phyloP scores from a whole-genome alignment of 2,329 filamentous ascomycete genomes.

The Diaporthe batatas region DNA sequence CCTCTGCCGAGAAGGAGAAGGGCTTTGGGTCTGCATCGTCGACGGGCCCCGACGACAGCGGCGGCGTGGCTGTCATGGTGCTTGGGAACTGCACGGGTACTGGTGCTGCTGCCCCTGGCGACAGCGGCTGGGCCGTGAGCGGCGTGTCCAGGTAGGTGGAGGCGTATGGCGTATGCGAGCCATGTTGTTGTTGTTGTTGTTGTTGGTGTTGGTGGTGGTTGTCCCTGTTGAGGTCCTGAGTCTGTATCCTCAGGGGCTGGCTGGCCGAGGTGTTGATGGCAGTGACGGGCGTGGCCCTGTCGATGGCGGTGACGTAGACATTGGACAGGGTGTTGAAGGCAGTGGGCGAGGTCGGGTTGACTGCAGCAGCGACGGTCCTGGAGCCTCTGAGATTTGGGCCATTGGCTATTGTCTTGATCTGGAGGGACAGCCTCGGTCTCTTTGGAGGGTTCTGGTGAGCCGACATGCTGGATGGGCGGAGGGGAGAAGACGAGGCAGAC shows the following conservation, averaged over 20 bases:
- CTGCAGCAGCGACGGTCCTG: conserved; percentile 59
- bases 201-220: not conserved
- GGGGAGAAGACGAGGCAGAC: conserved; percentile 4
- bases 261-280: conserved; percentile 59
- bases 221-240: conserved; percentile 52
- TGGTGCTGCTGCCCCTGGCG: conserved; percentile 57
- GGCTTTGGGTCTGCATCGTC: conserved; percentile 51
- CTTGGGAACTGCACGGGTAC: conserved; percentile 61
- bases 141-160: conserved; percentile 67
- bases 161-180: conserved; percentile 59
- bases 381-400: conserved; percentile 55
- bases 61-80: conserved; percentile 72
- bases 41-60: conserved; percentile 66
- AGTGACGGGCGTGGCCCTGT: conserved; percentile 67
- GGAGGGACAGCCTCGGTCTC: conserved; percentile 67
- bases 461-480: conserved; percentile 40
- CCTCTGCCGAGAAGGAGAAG: conserved; percentile 59
- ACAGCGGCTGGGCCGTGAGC: conserved; percentile 63
- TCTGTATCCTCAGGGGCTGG: conserved; percentile 55
- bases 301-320: conserved; percentile 73
- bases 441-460: conserved; percentile 55
- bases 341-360: conserved; percentile 71
- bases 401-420: conserved; percentile 58
- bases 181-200: conserved; percentile 38
- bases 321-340: conserved; percentile 77